A percentile compares a stretch with the other conserved stretches of the same genome.
Conservation (phyloP, 2,329 filamentous ascomycete species). For the Colletotrichum chrysophilum region DNA sequence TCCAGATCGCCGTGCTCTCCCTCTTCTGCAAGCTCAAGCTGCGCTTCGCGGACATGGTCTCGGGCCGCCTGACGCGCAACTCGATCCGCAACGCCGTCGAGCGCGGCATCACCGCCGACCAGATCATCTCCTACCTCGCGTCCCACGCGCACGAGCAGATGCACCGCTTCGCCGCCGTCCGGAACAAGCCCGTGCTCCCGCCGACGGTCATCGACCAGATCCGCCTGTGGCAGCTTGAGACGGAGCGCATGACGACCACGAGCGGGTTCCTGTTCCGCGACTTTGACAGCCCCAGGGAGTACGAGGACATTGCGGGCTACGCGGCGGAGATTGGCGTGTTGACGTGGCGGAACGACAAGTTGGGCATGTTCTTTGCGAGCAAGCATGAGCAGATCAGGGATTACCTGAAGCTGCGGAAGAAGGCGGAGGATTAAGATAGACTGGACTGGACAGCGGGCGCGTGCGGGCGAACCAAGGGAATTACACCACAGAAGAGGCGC, state of each 20-base stretch:
- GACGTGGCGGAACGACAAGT: slow-evolving; percentile 82
- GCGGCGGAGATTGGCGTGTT: slow-evolving; percentile 91
- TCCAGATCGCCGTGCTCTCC: slow-evolving; percentile 92
- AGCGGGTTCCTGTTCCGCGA: slow-evolving; percentile 89
- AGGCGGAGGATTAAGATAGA: slow-evolving; percentile 36
- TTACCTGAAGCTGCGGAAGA: slow-evolving; percentile 74
- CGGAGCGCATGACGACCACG: slow-evolving; percentile 88
- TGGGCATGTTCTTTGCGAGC: slow-evolving; percentile 88
- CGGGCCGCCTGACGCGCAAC: slow-evolving; percentile 86
- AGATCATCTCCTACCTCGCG: slow-evolving; percentile 92
- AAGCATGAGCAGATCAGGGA: slow-evolving; percentile 87
- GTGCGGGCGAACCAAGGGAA: neutral
- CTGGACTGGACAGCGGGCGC: neutral
- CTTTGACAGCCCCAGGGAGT: slow-evolving; percentile 75
- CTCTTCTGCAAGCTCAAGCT: slow-evolving; percentile 89
- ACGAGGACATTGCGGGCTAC: slow-evolving; percentile 74
- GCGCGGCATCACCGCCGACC: slow-evolving; percentile 90
- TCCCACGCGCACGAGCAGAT: slow-evolving; percentile 96
- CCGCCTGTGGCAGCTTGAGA: slow-evolving; percentile 95
- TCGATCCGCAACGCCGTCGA: slow-evolving; percentile 88
- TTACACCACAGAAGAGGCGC: neutral
- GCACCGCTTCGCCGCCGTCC: slow-evolving; percentile 66
- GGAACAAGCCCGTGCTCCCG: slow-evolving; percentile 77
- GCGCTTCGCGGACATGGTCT: slow-evolving; percentile 93
- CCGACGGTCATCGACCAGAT: slow-evolving; percentile 98